A percentile compares a stretch with the other conserved stretches of the same genome.
These are phyloP conservation scores for Exophiala bonariae DNA, from an alignment of 2,329 filamentous ascomycete genomes.

Conservation along the genomic window DNA sequence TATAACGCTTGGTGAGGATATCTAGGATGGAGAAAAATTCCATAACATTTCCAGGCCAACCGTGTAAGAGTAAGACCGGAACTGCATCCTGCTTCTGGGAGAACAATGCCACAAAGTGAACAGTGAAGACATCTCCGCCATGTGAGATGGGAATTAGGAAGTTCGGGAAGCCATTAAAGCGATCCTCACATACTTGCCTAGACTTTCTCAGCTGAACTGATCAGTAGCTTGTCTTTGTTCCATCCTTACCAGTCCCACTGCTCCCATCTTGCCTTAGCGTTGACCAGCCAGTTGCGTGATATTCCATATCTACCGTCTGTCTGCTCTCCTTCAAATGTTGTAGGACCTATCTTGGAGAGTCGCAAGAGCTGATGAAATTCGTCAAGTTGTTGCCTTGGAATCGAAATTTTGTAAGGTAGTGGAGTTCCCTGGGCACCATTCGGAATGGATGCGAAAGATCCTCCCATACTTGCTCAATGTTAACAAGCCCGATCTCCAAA, in stretches of 20 bases:
- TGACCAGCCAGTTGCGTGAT: constrained; percentile 12
- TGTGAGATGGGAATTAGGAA: constrained; percentile 44
- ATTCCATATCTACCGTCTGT: constrained; percentile 6
- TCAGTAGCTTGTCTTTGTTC: background rate
- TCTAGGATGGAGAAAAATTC: constrained; percentile 58
- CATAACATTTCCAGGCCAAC: constrained; percentile 42
- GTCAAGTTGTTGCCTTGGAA: too few relatives aligned
- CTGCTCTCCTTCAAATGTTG: too few relatives aligned
- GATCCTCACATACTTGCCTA: constrained; percentile 31
- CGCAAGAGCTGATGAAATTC: too few relatives aligned
- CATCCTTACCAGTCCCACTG: constrained; percentile 13
- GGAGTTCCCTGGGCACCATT: too few relatives aligned
- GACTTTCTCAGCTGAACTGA: background rate
- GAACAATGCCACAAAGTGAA: constrained; percentile 59
- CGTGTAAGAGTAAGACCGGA: constrained; percentile 52
- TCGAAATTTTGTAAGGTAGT: too few relatives aligned
- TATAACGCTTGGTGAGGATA: constrained; percentile 48
- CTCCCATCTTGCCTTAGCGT: constrained; percentile 13
- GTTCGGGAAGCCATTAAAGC: constrained; percentile 53
- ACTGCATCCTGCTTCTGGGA: constrained; percentile 51
- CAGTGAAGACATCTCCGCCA: constrained; percentile 34
- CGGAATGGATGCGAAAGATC: too few relatives aligned
- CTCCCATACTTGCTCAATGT: too few relatives aligned
- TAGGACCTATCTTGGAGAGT: too few relatives aligned
- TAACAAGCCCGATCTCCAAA: too few relatives aligned